A percentile compares a stretch with the other conserved stretches of the same genome.
These are phyloP conservation scores for Glarea lozoyensis DNA, from an alignment of 495 filamentous ascomycete genomes.

Conservation along the genomic window DNA sequence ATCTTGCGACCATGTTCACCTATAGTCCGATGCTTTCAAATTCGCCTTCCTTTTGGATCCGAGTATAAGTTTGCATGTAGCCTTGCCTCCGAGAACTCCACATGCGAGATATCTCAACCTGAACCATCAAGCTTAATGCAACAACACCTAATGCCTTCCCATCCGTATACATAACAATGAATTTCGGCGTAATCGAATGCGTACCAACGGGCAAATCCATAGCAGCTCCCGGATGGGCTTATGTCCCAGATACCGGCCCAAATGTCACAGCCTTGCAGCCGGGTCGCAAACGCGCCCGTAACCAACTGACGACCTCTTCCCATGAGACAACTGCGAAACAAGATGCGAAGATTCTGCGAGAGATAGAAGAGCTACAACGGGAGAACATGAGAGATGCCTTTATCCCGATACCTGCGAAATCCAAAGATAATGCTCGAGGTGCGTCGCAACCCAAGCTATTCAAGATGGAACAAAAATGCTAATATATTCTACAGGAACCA, in stretches of 20 bases:
- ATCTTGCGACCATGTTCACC: too few species aligned
- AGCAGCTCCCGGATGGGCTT: slow-evolving; percentile 76
- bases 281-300: slow-evolving; percentile 61
- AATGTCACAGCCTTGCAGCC: slow-evolving; percentile 47
- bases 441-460: neutral
- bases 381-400: slow-evolving; percentile 66
- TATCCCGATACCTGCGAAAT: slow-evolving; percentile 53
- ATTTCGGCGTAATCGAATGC: slow-evolving; percentile 62
- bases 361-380: slow-evolving; percentile 69
- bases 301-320: slow-evolving; percentile 38
- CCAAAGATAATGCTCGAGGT: slow-evolving; percentile 42
- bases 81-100: too few species aligned
- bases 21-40: too few species aligned
- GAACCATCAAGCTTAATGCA: too few species aligned
- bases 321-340: slow-evolving; percentile 64
- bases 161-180: slow-evolving; percentile 14
- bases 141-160: too few species aligned
- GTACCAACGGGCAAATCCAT: slow-evolving; percentile 59
- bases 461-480: neutral
- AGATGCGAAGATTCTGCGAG: slow-evolving; percentile 65
- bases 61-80: too few species aligned
- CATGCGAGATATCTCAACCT: too few species aligned
- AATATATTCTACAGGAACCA: slow-evolving; percentile 19
- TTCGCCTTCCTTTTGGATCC: too few species aligned
- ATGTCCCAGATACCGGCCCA: slow-evolving; percentile 68